A percentile compares a stretch with the other conserved stretches of the same genome.
Conservation (phyloP, 1,139 yeast species). For the Saccharomycopsis hybrid region DNA sequence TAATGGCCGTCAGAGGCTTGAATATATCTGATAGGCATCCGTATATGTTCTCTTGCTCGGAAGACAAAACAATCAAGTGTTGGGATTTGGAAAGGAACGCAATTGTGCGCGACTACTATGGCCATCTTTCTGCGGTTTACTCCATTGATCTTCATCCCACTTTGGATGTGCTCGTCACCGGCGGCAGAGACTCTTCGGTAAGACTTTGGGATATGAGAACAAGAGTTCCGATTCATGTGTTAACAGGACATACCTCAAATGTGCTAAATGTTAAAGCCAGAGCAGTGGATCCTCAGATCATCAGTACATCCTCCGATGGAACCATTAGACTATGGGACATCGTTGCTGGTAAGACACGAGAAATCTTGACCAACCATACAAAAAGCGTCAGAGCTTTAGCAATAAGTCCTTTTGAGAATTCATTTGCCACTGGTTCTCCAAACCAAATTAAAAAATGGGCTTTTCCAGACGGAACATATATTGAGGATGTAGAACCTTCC, state of each 20-base stretch:
- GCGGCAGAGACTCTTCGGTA: slow-evolving; percentile 83
- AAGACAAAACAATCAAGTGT: slow-evolving; percentile 90
- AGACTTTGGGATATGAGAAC: slow-evolving; percentile 93
- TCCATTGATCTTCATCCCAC: slow-evolving; percentile 83
- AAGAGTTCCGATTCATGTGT: slow-evolving; percentile 63
- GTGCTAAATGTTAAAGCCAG: slow-evolving; percentile 65
- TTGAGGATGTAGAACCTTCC: slow-evolving; percentile 46
- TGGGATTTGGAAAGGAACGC: slow-evolving; percentile 92
- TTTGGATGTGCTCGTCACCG: slow-evolving; percentile 77
- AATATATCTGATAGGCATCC: slow-evolving; percentile 73
- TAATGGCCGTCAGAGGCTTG: slow-evolving; percentile 79
- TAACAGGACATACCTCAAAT: slow-evolving; percentile 77
- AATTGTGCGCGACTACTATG: slow-evolving; percentile 83
- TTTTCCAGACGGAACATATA: slow-evolving; percentile 67
- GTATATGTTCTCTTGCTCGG: slow-evolving; percentile 86
- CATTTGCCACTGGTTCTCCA: slow-evolving; percentile 75
- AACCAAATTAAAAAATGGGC: slow-evolving; percentile 83
- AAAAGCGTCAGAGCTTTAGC: slow-evolving; percentile 73
- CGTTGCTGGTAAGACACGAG: slow-evolving; percentile 48
- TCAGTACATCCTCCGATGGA: slow-evolving; percentile 78
- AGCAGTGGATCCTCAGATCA: slow-evolving; percentile 74
- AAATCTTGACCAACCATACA: slow-evolving; percentile 74
- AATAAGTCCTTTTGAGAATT: slow-evolving; percentile 63
- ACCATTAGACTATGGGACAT: slow-evolving; percentile 88
- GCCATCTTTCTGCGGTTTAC: slow-evolving; percentile 88